Base-by-base conservation (phyloP, 352 stramenopile genomes). In the Globisporangium cystogenes region DNA sequence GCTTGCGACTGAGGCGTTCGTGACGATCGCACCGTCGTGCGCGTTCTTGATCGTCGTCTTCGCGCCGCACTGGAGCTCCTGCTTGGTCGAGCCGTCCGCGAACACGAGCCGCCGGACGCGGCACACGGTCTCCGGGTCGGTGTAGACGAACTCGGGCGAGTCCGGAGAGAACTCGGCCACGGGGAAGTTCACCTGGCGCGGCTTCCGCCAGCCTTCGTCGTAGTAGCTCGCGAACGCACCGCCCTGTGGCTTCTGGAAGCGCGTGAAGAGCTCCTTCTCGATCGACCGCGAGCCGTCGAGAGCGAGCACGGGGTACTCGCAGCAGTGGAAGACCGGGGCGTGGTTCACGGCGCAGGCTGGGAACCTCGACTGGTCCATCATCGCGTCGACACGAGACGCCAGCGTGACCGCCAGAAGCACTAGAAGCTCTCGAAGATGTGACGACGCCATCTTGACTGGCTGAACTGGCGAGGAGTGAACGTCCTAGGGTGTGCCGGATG, bases 181-280 rank as follows among this genome's bases (percentile, higher is more conserved):
- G 6, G 59, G 57, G 37, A 65, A 73, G 52, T 70, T 73, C 41
- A 73, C 55, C 18, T 67, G 51, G 40, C 65, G 65, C 11, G 2
- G 5, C 15, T 56, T 50, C 1, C 8, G 7, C 65, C 65, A 73
- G 23, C 57, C 65, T 7, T 65, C 48, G 20, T 57, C 31, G 45
- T 56, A 58, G 46, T 53, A 63, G 16, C 54, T 18, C 6, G 53
- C 35, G 29, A 57, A 64, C 7, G 23, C n/a, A 7, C 47, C 58
- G 15, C 65, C 62, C 0, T 21, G 58, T 0, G 65, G 65, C 15
- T 49, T 58, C 3, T 62, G 24, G 54, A 68, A 68, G 42, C 48
- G 48, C n/a, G 65, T 73, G 61, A 64, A 73, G 21, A 73, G 26
- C 47, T 70, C 48, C 50, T 67, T 67, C 26, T 53, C 31, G 1